Base-by-base conservation (phyloP, 2,329 filamentous ascomycete genomes). In the Nemania abortiva region DNA sequence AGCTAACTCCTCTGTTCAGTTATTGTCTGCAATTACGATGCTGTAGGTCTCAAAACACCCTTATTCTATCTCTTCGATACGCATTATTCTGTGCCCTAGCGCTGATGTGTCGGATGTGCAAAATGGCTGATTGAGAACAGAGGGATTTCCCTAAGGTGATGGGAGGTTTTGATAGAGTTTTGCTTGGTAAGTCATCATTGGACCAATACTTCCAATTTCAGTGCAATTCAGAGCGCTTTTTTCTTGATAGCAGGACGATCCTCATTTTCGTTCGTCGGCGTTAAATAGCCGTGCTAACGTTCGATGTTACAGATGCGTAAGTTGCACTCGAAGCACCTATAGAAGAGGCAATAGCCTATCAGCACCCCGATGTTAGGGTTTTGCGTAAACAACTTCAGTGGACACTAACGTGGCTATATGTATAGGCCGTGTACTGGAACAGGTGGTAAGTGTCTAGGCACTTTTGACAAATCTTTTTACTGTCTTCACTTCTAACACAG, bases 1-100 rank as follows among this genome's bases (percentile, higher is more conserved):
- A 22, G 27, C 59, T 71, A 63, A 71, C 29, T 15, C 9, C 49
- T 47, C 18, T 11, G 50, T 54, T n/a, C 22, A 71, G 93, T 93
- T 52, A 91, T 99, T 71, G 95, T 99, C 20, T 98, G 93, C 84
- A 95, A 97, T 83, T 94, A 98, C 81, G 95, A 97, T 78, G 96
- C 95, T 5, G 68, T 72, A 72, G 62, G 70, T 64, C 11, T 7
- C 37, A 22, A 29, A n/a, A 42, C 4, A 13, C 6, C 4, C 24
- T 4, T 24, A 3, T 3, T 24, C 5, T 22, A 31, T 52, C 10
- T 52, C 27, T 37, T 31, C 3, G 15, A 47, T n/a, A 1, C 18
- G 20, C 24, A 47, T n/a, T 2, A 29, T 39, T 20, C 20, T 7
- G 24, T 22, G 11, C 18, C 54, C 52, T 39, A 18, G 11, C 20